Base-by-base conservation (phyloP, 768 basidiomycete species). In the Termitomyces sp. region DNA sequence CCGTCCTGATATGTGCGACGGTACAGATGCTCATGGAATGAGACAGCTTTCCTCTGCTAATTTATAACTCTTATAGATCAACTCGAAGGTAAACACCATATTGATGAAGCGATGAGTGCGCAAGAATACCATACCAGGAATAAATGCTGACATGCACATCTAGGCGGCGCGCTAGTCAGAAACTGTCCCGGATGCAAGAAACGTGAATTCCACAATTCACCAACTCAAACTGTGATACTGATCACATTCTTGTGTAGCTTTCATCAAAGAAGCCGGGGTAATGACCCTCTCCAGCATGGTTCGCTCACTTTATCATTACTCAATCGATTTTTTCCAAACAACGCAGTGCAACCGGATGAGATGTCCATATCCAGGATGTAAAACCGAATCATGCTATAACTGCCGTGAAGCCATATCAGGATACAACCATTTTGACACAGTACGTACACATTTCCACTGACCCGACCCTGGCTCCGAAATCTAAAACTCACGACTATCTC, bases 21-120 rank as follows among this genome's bases (percentile, higher is more conserved):
- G 89, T 86, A 57, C 24, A 10, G 3, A 38, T 26, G n/a, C 28
- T 28, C 17, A 14, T 14, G 24, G 24, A 26, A 26, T 1, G 6
- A 50, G n/a, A 26, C 21, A 0, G 3, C 30, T 10, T n/a, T 26
- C 22, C 26, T 5, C 9, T 3, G 3, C 5, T 34, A 0, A 43
- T 14, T 35, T 6, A 22, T 32, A 3, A 52, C 10, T 21, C 12
- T 22, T 24, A 5, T 34, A 55, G 58, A 55, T 35, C 42, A 59
- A 48, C 37, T 56, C 11, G 30, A 92, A 68, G 84, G 80, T 15
- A 78, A 85, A 51, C 93, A 95, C 70, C 66, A 77, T 1, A 76
- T 97, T 34, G 94, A 97, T 64, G 94, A 97, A 65, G 94, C 93
- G 3, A 97, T 97, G 94, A 93, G 90, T 89, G 65, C 9, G 30